Percentiles rank a stretch among this genome's conserved stretches.
phyloP scores from a whole-genome alignment of 192 early-diverging fungal genomes.

The Irineochytrium annulatum region DNA sequence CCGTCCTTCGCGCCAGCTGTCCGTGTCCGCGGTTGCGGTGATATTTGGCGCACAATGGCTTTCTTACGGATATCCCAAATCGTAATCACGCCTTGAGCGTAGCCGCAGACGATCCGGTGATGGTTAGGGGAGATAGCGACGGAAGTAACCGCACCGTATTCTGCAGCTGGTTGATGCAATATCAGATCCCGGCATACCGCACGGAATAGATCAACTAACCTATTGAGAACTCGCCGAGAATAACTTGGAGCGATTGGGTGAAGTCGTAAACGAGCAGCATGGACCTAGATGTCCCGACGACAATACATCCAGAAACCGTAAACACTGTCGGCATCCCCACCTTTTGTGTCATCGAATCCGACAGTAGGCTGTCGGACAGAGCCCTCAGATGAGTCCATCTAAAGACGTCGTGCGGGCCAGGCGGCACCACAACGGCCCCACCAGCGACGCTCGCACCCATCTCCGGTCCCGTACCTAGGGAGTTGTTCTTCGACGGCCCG shows the following conservation, averaged over 20 bases:
- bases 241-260: constrained; percentile 17
- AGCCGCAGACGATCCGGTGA: constrained; percentile 34
- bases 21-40: constrained; percentile 13
- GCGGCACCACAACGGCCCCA: constrained; percentile 12
- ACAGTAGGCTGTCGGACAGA: constrained; percentile 21
- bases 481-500: background rate
- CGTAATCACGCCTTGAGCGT: constrained; percentile 29
- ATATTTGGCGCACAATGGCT: constrained; percentile 18
- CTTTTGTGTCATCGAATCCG: constrained; percentile 23
- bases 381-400: constrained; percentile 32
- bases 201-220: background rate
- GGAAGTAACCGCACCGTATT: constrained; percentile 34
- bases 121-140: constrained; percentile 33
- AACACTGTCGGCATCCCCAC: constrained; percentile 35
- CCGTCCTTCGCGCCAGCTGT: constrained; percentile 24
- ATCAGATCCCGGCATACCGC: background rate
- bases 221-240: constrained; percentile 30
- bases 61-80: constrained; percentile 45
- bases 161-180: background rate
- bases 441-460: background rate
- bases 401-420: constrained; percentile 34
- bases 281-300: constrained; percentile 34
- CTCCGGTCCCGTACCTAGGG: background rate
- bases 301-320: constrained; percentile 24
- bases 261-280: constrained; percentile 38